phyloP scores from a whole-genome alignment of 2,329 filamentous ascomycete genomes.

The Leptographium radiaticola region DNA sequence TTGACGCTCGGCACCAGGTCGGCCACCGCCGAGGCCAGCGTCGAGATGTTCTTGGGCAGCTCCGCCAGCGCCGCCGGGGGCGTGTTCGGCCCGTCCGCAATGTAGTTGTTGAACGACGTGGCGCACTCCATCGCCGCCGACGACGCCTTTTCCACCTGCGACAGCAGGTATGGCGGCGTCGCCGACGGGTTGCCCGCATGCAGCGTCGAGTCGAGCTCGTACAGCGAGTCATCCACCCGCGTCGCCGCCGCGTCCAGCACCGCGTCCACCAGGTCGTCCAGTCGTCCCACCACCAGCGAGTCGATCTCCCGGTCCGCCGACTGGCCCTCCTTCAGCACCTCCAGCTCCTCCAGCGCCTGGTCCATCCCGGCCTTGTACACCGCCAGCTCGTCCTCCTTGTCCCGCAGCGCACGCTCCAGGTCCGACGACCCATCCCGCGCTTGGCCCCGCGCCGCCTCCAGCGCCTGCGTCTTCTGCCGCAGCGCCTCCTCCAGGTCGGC shows the following conservation, averaged over 20 bases:
- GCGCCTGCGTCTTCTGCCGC: slow-evolving; percentile 69
- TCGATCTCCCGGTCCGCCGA: slow-evolving; percentile 82
- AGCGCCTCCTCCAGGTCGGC: slow-evolving; percentile 90
- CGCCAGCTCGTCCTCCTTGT: slow-evolving; percentile 96
- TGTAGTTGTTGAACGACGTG: slow-evolving; percentile 96
- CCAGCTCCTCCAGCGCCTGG: slow-evolving; percentile 82
- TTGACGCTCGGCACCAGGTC: slow-evolving; percentile 96
- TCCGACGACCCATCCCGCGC: slow-evolving; percentile 72
- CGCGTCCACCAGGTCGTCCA: slow-evolving; percentile 95
- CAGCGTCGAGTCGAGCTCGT: slow-evolving; percentile 95
- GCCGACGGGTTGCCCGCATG: slow-evolving; percentile 98
- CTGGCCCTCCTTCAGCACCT: slow-evolving; percentile 68
- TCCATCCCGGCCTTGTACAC: slow-evolving; percentile 98
- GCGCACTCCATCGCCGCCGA: slow-evolving; percentile 93
- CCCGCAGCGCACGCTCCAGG: slow-evolving; percentile 70
- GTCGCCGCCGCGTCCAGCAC: slow-evolving; percentile 87
- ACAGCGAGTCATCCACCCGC: slow-evolving; percentile 89
- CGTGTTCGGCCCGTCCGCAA: slow-evolving; percentile 88
- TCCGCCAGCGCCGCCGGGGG: slow-evolving; percentile 40
- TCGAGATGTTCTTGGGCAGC: slow-evolving; percentile 83
- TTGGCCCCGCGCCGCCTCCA: slow-evolving; percentile 73
- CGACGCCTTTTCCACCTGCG: slow-evolving; percentile 93
- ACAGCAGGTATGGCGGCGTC: slow-evolving; percentile 85
- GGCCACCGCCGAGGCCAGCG: slow-evolving; percentile 79
- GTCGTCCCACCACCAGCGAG: slow-evolving; percentile 76